Conservation (phyloP, 2,329 filamentous ascomycete genomes). For the Penicillium corylophilum region DNA sequence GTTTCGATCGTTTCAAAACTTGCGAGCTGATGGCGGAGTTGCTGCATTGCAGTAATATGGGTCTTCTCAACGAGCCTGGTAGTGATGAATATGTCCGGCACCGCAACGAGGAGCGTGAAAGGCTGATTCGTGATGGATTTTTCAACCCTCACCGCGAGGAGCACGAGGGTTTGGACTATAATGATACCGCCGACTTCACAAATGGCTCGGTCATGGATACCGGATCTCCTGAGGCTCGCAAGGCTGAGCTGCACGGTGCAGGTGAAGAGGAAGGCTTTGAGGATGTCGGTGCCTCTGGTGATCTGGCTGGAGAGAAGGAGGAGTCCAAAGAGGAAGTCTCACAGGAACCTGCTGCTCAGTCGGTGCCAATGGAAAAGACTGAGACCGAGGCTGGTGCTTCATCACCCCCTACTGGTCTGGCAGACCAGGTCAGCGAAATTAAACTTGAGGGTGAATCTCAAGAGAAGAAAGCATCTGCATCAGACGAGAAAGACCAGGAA, state of each 20-base stretch:
- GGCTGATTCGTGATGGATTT: conserved; percentile 72
- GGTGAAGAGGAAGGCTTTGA: conserved; percentile 93
- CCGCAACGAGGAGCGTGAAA: conserved; percentile 78
- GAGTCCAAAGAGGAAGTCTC: conserved; percentile 50
- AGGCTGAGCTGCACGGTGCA: conserved; percentile 59
- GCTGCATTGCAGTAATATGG: conserved; percentile 98
- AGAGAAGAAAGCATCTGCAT: conserved; percentile 5
- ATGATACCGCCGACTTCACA: conserved; percentile 47
- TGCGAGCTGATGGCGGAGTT: conserved; percentile 98
- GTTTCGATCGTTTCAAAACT: conserved; percentile 97
- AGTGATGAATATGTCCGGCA: conserved; percentile 81
- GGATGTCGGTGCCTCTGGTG: conserved; percentile 70
- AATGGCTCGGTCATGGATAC: conserved; percentile 44
- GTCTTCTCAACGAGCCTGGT: conserved; percentile 83
- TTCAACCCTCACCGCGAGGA: conserved; percentile 52
- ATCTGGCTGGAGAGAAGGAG: conserved; percentile 70
- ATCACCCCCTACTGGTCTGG: conserved; percentile 55
- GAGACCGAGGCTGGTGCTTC: conserved; percentile 20
- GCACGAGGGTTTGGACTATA: conserved; percentile 57
- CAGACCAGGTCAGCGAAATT: conserved; percentile 57
- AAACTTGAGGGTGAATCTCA: conserved; percentile 48
- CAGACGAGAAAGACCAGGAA: conserved; percentile 9
- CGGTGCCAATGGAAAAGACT: not conserved
- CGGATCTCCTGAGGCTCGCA: conserved; percentile 63
- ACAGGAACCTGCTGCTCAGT: conserved; percentile 14